phyloP scores from a whole-genome alignment of 495 filamentous ascomycete genomes.

The Pyrenula massariospora region DNA sequence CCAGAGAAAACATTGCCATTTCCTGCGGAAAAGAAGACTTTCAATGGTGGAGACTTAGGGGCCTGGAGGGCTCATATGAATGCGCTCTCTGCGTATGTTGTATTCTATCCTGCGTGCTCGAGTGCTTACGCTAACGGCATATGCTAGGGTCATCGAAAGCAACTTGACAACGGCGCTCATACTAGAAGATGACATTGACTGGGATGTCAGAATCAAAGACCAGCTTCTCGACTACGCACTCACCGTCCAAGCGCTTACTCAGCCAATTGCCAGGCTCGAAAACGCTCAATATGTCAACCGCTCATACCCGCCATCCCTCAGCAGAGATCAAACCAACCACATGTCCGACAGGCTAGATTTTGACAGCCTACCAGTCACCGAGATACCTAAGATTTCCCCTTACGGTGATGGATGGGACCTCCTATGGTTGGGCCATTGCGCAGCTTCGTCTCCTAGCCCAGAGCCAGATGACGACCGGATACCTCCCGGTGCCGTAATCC shows the following conservation, averaged over 20 bases:
- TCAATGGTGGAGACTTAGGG: constrained; percentile 7
- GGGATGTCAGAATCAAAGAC: constrained; percentile 37
- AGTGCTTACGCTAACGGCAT: background rate
- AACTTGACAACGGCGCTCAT: constrained; percentile 36
- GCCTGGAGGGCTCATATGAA: constrained; percentile 32
- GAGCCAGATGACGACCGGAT: constrained; percentile 3
- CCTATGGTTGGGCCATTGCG: constrained; percentile 43
- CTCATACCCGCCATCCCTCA: background rate
- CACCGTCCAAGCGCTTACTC: constrained; percentile 19
- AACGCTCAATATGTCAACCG: constrained; percentile 10
- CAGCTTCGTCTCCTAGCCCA: constrained; percentile 1
- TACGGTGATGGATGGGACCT: constrained; percentile 49
- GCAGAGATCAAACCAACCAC: constrained; percentile 1
- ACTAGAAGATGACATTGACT: constrained; percentile 49
- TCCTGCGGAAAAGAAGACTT: constrained; percentile 8
- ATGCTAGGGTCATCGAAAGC: constrained; percentile 26
- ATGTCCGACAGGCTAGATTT: constrained; percentile 2
- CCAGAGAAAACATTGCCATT: constrained; percentile 19
- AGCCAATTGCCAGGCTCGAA: constrained; percentile 7
- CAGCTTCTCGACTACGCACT: constrained; percentile 37
- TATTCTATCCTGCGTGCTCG: background rate
- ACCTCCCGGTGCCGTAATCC: constrained; percentile 8
- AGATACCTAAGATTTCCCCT: constrained; percentile 25
- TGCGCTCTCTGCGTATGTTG: constrained; percentile 15
- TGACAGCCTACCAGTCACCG: constrained; percentile 14